Evolutionary conservation across 108 stramenopile genomes (phyloP).

Genomic region (Stephanodiscus triporus): DNA sequence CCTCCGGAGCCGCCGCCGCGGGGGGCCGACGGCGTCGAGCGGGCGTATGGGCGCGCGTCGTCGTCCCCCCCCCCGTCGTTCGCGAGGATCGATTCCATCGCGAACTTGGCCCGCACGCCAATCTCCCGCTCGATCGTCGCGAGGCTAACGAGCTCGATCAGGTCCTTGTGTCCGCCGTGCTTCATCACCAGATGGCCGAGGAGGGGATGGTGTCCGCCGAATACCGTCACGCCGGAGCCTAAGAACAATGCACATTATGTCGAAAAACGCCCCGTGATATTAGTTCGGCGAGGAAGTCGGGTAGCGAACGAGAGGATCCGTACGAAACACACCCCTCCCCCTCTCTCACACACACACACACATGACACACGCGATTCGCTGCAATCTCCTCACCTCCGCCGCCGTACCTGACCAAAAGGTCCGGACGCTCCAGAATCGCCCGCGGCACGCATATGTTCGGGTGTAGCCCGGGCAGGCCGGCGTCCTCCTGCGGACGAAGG

Average conservation of each 20-base stretch:
- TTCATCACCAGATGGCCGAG: conserved; percentile 81
- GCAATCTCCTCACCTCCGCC: conserved; percentile 45
- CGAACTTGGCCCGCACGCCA: conserved; percentile 36
- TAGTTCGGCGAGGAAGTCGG: too few relatives aligned
- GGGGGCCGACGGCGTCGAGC: too few relatives aligned
- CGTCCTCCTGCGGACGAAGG: conserved; percentile 37
- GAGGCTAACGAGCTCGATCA: conserved; percentile 67
- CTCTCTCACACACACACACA: too few relatives aligned
- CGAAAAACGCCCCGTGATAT: neutral
- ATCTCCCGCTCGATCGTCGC: conserved; percentile 73
- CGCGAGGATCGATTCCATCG: conserved; percentile 10
- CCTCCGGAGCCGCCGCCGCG: too few relatives aligned
- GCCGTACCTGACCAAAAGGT: conserved; percentile 31
- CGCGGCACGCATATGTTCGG: conserved; percentile 71
- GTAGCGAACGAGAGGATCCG: too few relatives aligned
- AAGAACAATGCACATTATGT: neutral
- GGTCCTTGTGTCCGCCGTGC: conserved; percentile 79
- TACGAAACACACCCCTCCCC: too few relatives aligned
- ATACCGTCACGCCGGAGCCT: conserved; percentile 44
- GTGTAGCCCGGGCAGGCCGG: conserved; percentile 58
- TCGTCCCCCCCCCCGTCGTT: too few relatives aligned
- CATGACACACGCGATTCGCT: too few relatives aligned
- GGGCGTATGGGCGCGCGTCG: too few relatives aligned
- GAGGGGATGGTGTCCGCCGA: conserved; percentile 66
- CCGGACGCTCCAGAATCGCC: conserved; percentile 33